phyloP scores from a whole-genome alignment of 257 asterid genomes.

The Schizonepeta tenuifolia region DNA sequence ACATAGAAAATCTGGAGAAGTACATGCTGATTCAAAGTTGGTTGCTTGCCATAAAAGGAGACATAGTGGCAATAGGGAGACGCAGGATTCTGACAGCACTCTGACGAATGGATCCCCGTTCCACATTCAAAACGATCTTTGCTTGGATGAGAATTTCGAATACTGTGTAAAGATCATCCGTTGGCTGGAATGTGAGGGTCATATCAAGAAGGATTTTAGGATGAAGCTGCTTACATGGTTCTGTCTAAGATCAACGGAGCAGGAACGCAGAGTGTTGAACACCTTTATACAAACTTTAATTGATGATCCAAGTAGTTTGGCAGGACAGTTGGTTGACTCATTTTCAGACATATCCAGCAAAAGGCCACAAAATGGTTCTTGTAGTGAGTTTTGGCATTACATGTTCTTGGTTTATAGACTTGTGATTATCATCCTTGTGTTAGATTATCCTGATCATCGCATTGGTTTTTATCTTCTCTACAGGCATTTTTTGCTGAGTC shows the following conservation, averaged over 20 bases:
- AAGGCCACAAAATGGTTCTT: slow-evolving; percentile 8
- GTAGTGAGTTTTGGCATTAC: slow-evolving; percentile 39
- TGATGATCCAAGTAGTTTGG: slow-evolving; percentile 35
- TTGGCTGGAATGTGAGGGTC: slow-evolving; percentile 29
- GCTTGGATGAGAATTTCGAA: slow-evolving; percentile 31
- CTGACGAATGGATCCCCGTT: slow-evolving; percentile 71
- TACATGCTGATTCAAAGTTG: slow-evolving; percentile 52
- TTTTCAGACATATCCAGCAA: slow-evolving; percentile 27
- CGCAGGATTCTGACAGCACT: slow-evolving; percentile 79
- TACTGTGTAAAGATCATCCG: slow-evolving; percentile 31
- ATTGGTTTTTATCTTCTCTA: slow-evolving; percentile 20
- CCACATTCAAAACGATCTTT: slow-evolving; percentile 44
- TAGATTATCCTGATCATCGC: slow-evolving; percentile 13
- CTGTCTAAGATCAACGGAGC: slow-evolving; percentile 21
- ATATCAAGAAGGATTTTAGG: slow-evolving; percentile 27
- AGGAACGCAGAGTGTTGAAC: slow-evolving; percentile 30
- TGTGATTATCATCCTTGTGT: slow-evolving; percentile 15
- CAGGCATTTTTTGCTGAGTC: slow-evolving; percentile 38
- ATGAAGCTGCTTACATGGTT: slow-evolving; percentile 33
- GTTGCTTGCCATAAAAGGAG: slow-evolving; percentile 58
- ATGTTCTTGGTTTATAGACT: slow-evolving; percentile 4
- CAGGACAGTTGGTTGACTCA: slow-evolving; percentile 25
- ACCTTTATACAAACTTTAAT: slow-evolving; percentile 29
- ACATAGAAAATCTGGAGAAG: slow-evolving; percentile 54
- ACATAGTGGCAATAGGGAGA: slow-evolving; percentile 51